Conservation (phyloP, 139 green algal species). For the Tetradesmus lagerheimii region DNA sequence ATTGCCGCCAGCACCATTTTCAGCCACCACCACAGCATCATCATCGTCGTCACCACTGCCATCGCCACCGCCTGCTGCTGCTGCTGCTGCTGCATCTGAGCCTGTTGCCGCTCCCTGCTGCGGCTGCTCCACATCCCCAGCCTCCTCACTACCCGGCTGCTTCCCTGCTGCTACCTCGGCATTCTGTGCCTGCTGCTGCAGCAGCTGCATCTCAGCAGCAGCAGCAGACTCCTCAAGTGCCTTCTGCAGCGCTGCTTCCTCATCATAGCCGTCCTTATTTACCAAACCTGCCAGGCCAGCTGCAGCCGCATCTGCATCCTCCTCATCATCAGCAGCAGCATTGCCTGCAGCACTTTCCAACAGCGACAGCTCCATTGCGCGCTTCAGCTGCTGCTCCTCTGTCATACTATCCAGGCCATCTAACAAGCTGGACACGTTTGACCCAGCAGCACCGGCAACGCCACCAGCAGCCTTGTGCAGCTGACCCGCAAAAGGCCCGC, state of each 20-base stretch:
- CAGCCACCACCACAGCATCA: slow-evolving; percentile 18
- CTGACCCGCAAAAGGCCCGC: neutral
- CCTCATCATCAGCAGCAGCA: neutral
- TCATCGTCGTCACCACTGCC: neutral
- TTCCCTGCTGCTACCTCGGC: neutral
- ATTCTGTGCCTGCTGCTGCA: slow-evolving; percentile 5
- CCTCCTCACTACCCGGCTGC: neutral
- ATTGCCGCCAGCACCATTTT: neutral
- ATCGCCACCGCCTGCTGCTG: no score
- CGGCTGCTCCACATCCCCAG: neutral
- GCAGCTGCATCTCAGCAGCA: neutral
- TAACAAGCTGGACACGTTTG: neutral
- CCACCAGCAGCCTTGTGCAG: neutral
- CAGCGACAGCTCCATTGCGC: slow-evolving; percentile 7
- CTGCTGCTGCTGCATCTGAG: neutral
- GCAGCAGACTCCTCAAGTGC: slow-evolving; percentile 34
- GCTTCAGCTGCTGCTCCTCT: slow-evolving; percentile 47
- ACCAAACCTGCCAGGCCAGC: neutral
- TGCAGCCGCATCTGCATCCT: neutral
- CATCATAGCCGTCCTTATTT: slow-evolving; percentile 7
- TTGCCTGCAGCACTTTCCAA: slow-evolving; percentile 9
- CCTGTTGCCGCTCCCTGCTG: neutral
- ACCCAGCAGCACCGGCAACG: neutral
- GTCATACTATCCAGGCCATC: neutral
- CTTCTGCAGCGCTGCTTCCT: slow-evolving; percentile 17